Evolutionary conservation across 176 grass and related monocot genomes (phyloP).

Genomic region (Triticum timopheevii): DNA sequence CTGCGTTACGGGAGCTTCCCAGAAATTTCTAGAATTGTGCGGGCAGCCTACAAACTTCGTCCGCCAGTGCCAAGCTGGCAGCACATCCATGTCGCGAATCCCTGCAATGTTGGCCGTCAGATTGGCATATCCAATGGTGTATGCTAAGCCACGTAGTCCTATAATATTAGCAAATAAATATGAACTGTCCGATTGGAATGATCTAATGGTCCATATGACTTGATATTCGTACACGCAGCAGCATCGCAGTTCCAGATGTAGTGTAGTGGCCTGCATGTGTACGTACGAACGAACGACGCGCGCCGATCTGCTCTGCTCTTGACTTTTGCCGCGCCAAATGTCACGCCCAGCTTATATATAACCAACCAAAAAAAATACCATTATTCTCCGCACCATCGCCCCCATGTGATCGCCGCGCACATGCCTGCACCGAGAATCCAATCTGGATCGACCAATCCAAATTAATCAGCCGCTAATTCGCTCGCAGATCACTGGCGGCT

Average conservation of each 20-base stretch:
- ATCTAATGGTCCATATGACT: too few species aligned
- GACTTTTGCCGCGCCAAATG: constrained; percentile 19
- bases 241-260: not conserved
- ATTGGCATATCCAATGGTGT: too few species aligned
- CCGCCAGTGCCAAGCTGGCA: too few species aligned
- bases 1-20: too few species aligned
- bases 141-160: too few species aligned
- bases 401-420: constrained; percentile 5
- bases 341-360: not conserved
- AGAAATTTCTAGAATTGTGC: too few species aligned
- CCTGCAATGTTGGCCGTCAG: too few species aligned
- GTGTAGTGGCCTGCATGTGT: constrained; percentile 3
- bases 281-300: not conserved
- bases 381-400: not conserved
- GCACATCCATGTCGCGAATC: too few species aligned
- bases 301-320: not conserved
- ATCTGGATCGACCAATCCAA: not conserved
- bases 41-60: too few species aligned
- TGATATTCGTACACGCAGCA: not conserved
- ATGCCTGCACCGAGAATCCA: not conserved
- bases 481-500: not conserved
- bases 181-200: too few species aligned
- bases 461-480: not conserved
- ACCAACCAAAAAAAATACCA: not conserved
- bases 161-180: too few species aligned